Evolutionary conservation across 163 green algal species (phyloP), one percentile per base, ranked within the genome.

Genomic region (Chlamydomonas reinhardtii): DNA sequence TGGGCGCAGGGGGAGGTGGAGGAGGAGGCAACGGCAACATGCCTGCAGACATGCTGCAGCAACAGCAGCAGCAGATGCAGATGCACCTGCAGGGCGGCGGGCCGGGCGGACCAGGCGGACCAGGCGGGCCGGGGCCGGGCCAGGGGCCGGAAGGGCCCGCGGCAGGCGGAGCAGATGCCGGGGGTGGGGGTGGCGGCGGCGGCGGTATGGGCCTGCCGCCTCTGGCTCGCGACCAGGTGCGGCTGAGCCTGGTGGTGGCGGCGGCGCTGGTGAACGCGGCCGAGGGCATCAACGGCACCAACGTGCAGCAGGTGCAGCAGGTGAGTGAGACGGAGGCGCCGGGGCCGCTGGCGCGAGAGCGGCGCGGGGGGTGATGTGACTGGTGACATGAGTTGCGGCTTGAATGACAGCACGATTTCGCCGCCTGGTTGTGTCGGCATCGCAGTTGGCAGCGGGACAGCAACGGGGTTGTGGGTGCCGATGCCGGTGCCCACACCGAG

Each of bases 271-370:
- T 85, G 8, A 85, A 85, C 70, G 35, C 79, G 54, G 68, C 79
- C 1, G 68, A 85, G 79, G 79, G 79, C 31, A 77, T 85, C 66
- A 85, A 85, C 69, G 79, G 79, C 24, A 85, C 79, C 52, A 85
- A 85, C 79, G 79, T 85, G 43, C 79, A 85, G 32, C 79, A 85
- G 52, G 68, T 85, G 27, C 79, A 85, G 70, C 20, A 54, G 79
- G 79, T 78, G 31, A 48, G 73, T 37, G 69, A 16, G 69, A 15
- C 2, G 34, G 9, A 1, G 34, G 69, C 34, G 2, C 2, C 25
- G 15, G 31, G 64, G 4, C 19, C 27, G 15, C 4, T 17, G 64
- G 64, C 37, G 64, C 20, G 25, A 12, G 64, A 35, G 64, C 27
- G 14, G 64, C 19, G 9, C 19, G 29, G 27, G 64, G 19, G 27